Base-by-base conservation (phyloP, 495 filamentous ascomycete genomes). In the Xylaria flabelliformis region DNA sequence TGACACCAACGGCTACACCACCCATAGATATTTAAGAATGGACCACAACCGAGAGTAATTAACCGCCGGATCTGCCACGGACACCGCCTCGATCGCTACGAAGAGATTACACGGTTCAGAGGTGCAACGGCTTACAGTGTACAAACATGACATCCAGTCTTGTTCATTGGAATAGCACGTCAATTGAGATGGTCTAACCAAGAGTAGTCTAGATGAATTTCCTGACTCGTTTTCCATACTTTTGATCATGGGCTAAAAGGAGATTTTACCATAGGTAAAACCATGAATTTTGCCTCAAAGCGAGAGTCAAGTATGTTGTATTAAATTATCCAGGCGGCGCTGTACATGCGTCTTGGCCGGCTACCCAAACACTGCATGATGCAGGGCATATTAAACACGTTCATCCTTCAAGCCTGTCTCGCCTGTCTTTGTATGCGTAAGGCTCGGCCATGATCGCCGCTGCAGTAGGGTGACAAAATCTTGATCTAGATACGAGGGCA, bases 311-410 rank as follows among this genome's bases (percentile, higher is more conserved):
- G 5, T 39, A 61, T 61, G 32, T 61, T 50, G 29, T 13, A 46
- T 53, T 19, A 53, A 36, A 15, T 36, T 34, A 15, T 29, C n/a
- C 13, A 48, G 39, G 26, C 32, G 44, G 34, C 29, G 46, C 64
- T 53, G 46, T 15, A 53, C 64, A 53, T 51, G 44, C 44, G 44
- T 53, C 64, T 51, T 21, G 36, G 64, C 29, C 19, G 29, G 64
- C 46, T 7, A 67, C 50, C 36, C 65, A 69, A 58, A 21, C 66
- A 69, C 53, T 58, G 55, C 66, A 69, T 69, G 24, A 69, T 69
- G 67, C 67, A 69, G 61, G 41, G 55, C 66, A 61, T 53, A 59
- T 59, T 53, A 59, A 41, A 69, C 66, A 36, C 29, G 44, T 41
- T 36, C 50, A n/a, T 59, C 34, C 9, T 2, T 44, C 26, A 44